Percentiles rank a stretch among this genome's conserved stretches.
Conservation (phyloP, 2,329 filamentous ascomycete species). For the Penicillium sp. region DNA sequence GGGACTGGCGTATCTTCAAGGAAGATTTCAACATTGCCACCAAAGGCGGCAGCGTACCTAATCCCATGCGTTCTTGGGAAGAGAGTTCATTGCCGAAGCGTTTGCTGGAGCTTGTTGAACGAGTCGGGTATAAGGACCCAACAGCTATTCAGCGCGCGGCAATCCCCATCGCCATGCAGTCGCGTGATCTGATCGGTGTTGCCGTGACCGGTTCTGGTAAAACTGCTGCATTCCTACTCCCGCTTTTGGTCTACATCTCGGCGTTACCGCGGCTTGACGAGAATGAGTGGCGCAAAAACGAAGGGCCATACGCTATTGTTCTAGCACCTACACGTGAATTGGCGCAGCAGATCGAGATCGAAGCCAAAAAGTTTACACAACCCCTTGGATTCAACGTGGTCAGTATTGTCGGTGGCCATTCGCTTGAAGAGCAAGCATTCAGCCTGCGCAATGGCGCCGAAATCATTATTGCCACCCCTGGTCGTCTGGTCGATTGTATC, state of each 20-base stretch:
- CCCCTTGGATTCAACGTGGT: conserved; percentile 93
- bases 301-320: conserved; percentile 96
- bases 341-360: conserved; percentile 93
- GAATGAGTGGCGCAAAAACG: conserved; percentile 78
- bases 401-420: conserved; percentile 96
- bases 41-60: conserved; percentile 86
- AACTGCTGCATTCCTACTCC: conserved; percentile 90
- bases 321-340: conserved; percentile 94
- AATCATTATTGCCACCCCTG: conserved; percentile 97
- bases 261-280: conserved; percentile 83
- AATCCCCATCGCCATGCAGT: conserved; percentile 90
- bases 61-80: conserved; percentile 92
- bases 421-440: conserved; percentile 88
- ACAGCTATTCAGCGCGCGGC: conserved; percentile 89
- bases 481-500: conserved; percentile 94
- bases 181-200: conserved; percentile 94
- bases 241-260: conserved; percentile 89
- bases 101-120: conserved; percentile 75
- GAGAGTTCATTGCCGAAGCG: conserved; percentile 77
- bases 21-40: conserved; percentile 97
- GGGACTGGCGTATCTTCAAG: conserved; percentile 99
- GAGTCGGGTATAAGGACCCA: conserved; percentile 88
- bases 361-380: conserved; percentile 86
- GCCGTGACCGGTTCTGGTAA: conserved; percentile 98
- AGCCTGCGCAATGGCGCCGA: conserved; percentile 88